Base-by-base conservation (phyloP, 208 protist species). In the Leishmania aethiopica region DNA sequence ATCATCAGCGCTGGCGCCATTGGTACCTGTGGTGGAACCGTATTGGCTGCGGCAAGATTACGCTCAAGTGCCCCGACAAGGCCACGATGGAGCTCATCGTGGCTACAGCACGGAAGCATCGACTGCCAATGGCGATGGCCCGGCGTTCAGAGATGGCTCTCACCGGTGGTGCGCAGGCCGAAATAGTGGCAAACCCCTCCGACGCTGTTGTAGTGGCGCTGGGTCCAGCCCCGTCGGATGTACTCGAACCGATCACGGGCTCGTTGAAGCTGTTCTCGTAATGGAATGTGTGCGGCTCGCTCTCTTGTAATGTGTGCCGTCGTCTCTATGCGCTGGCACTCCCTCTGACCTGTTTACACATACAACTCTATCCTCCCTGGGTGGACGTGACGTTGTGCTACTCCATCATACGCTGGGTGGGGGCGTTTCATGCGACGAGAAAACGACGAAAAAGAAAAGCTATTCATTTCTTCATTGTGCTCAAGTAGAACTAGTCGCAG, bases 11-110 rank as follows among this genome's bases (percentile, higher is more conserved):
- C 37, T 96, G 93, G 92, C 66, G 69, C 32, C 75, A 80, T 32
- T 96, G 91, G 92, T 92, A 93, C 74, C 55, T 83, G 35, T 94
- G 90, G 84, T 96, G 91, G 92, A 92, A 89, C 62, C 81, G 86
- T 2, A 82, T 93, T 69, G 93, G 93, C 6, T 94, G 89, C 55
- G 89, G 85, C 10, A 95, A 96, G 71, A 93, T 96, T 64, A 87
- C 90, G 4, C 85, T 96, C 13, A 90, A 86, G 71, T 86, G 87
- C 35, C 84, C 88, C 35, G 82, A 92, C 42, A 74, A 57, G 40
- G 79, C 59, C 7, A 76, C 73, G 66, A 77, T 95, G 69, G 71
- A 80, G 19, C 53, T 22, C 11, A 51, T 94, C 22, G 47, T 90
- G 40, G 40, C 57, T 6, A 70, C 17, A 5, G 87, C 90, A 6